Conservation (phyloP, 495 filamentous ascomycete genomes). For the Aspergillus heteromorphus region DNA sequence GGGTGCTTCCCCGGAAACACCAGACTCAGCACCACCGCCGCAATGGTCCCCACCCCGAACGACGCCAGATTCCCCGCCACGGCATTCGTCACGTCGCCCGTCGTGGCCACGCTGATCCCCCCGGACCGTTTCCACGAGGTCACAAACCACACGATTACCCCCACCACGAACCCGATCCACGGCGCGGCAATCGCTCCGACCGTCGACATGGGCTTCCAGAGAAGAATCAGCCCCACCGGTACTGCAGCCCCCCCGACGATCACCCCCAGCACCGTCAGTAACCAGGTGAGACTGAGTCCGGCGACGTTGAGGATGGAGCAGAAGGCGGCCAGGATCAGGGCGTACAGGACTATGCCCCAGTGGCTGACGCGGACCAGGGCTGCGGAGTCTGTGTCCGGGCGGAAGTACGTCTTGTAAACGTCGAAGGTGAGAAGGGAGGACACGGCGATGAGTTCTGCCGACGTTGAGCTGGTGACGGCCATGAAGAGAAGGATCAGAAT, state of each 20-base stretch:
- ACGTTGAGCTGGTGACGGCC: slow-evolving; percentile 46
- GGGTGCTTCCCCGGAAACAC: slow-evolving; percentile 28
- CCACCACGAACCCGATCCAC: slow-evolving; percentile 27
- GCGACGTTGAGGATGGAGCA: slow-evolving; percentile 40
- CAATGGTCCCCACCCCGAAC: slow-evolving; percentile 27
- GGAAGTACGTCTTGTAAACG: slow-evolving; percentile 51
- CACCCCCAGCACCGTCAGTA: slow-evolving; percentile 40
- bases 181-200: slow-evolving; percentile 27
- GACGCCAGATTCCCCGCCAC: slow-evolving; percentile 36
- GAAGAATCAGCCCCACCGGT: slow-evolving; percentile 32
- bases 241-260: slow-evolving; percentile 40
- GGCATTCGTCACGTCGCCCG: slow-evolving; percentile 32
- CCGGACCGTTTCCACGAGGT: slow-evolving; percentile 27
- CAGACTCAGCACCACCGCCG: slow-evolving; percentile 28
- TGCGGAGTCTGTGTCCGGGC: slow-evolving; percentile 34
- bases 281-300: slow-evolving; percentile 41
- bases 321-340: slow-evolving; percentile 41
- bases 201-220: slow-evolving; percentile 35
- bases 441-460: slow-evolving; percentile 50
- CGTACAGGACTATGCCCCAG: slow-evolving; percentile 41
- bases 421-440: slow-evolving; percentile 52
- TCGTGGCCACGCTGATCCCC: slow-evolving; percentile 26
- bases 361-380: slow-evolving; percentile 45
- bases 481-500: slow-evolving; percentile 49
- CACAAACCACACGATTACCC: slow-evolving; percentile 32